Evolutionary conservation across 2,329 filamentous ascomycete genomes (phyloP), one percentile per base, ranked within the genome.

Genomic region (Monilinia fructigena): DNA sequence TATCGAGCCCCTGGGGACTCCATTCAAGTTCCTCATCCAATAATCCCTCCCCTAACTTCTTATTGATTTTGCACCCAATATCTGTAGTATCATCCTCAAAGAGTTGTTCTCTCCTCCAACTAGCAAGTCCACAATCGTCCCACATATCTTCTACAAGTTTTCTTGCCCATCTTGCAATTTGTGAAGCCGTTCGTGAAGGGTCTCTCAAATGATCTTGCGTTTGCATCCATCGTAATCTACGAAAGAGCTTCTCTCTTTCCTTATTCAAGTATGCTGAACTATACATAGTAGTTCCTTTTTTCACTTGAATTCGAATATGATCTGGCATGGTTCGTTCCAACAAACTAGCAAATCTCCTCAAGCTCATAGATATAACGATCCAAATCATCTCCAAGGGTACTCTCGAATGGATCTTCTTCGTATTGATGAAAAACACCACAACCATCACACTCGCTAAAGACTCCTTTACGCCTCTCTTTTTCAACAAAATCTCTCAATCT

Each of bases 311-410:
- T 31, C 45, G 28, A 26, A 63, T 63, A 8, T 26, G 14, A 48
- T 66, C 40, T 40, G 65, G 65, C 58, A 66, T 54, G 3, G 20
- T 4, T 63, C 65, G 40, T 20, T 63, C n/a, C 6, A 66, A 52
- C 35, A 63, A 38, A 11, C 18, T 28, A 18, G 65, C n/a, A 3
- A 3, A 66, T 66, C 18, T 66, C 55, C 16, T 55, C 58, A 11
- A 66, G 65, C 3, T 61, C 61, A 26, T 63, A 66, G 18, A 66
- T 55, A n/a, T 66, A 66, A 18, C 58, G 65, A 63, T 63, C 65
- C 8, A 63, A 31, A 38, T 62, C 65, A 5, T 16, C 18, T 40
- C 35, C 40, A 20, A 66, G 58, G 20, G 18, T 40, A 23, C 11
- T 50, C 1, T 66, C 58, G 28, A 38, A 35, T 58, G 42, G 38